Conservation (phyloP, 306 rosid species). For the Trifolium pratense region DNA sequence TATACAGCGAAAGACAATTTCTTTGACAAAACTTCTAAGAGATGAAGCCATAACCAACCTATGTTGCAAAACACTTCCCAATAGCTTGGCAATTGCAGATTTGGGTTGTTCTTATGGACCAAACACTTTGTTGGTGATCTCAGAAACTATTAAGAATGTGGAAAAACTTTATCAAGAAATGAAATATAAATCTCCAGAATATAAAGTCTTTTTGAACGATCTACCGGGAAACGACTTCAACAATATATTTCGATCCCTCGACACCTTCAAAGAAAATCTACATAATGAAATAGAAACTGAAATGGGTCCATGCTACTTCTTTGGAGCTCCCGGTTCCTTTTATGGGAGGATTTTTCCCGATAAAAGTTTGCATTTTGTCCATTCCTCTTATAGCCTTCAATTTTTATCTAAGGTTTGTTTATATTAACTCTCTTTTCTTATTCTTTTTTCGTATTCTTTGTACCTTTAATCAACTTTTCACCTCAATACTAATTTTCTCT, state of each 20-base stretch:
- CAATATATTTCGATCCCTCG: slow-evolving; percentile 48
- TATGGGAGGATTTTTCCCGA: slow-evolving; percentile 52
- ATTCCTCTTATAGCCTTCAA: slow-evolving; percentile 57
- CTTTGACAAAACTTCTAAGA: slow-evolving; percentile 40
- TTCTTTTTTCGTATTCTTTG: too few species aligned
- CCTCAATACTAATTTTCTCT: too few species aligned
- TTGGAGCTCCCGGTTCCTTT: slow-evolving; percentile 64
- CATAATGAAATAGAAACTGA: slow-evolving; percentile 13
- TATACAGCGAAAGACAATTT: slow-evolving; percentile 49
- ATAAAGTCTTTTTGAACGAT: slow-evolving; percentile 52
- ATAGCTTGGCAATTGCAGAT: slow-evolving; percentile 57
- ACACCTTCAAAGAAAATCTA: slow-evolving; percentile 42
- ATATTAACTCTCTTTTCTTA: not conserved
- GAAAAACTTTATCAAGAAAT: slow-evolving; percentile 41
- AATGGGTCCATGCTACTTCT: slow-evolving; percentile 53
- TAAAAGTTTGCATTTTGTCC: slow-evolving; percentile 51
- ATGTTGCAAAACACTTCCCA: slow-evolving; percentile 16
- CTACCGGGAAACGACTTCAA: slow-evolving; percentile 65
- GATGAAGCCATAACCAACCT: slow-evolving; percentile 53
- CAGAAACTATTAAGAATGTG: slow-evolving; percentile 46
- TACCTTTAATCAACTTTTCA: too few species aligned
- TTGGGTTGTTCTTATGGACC: slow-evolving; percentile 72
- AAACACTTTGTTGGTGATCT: slow-evolving; percentile 50
- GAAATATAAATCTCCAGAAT: slow-evolving; percentile 45
- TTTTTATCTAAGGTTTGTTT: slow-evolving; percentile 56